Evolutionary conservation across 768 basidiomycete species (phyloP).

Genomic region (Rhodocollybia butyracea): DNA sequence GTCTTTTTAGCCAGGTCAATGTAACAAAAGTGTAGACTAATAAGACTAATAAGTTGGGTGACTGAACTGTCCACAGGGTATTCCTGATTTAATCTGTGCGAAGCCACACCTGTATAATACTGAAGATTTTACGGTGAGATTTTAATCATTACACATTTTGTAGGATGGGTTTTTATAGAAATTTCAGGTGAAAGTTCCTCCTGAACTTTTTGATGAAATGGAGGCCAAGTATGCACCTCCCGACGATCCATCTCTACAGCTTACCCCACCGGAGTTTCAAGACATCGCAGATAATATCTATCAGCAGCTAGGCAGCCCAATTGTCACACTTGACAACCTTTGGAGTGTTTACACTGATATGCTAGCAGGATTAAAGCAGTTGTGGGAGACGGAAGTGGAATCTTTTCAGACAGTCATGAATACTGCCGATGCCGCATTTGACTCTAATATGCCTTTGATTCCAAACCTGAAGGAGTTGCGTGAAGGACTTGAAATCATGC

Average conservation of each 20-base stretch:
- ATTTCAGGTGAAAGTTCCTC: conserved; percentile 16
- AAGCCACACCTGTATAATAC: conserved; percentile 24
- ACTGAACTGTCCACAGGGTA: conserved; percentile 39
- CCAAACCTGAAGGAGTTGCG: background rate
- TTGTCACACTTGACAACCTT: background rate
- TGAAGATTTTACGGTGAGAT: conserved; percentile 31
- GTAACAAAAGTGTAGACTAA: too few species aligned
- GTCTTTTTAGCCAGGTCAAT: too few species aligned
- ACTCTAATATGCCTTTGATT: background rate
- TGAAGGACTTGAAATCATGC: background rate
- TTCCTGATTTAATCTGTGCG: conserved; percentile 30
- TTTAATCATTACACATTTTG: background rate
- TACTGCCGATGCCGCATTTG: background rate
- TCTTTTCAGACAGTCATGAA: background rate
- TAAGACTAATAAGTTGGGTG: too few species aligned
- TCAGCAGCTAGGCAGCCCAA: background rate
- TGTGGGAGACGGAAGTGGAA: too few species aligned
- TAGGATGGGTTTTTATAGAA: too few species aligned
- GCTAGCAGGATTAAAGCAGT: too few species aligned
- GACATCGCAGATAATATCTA: background rate
- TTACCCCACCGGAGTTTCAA: conserved; percentile 24
- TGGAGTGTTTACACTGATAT: background rate
- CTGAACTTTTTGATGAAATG: conserved; percentile 16
- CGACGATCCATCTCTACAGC: conserved; percentile 25
- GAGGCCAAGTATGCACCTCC: conserved; percentile 22